A percentile compares a stretch with the other conserved stretches of the same genome.
phyloP scores from a whole-genome alignment of 768 basidiomycete species.

The Termitomyces sp. region DNA sequence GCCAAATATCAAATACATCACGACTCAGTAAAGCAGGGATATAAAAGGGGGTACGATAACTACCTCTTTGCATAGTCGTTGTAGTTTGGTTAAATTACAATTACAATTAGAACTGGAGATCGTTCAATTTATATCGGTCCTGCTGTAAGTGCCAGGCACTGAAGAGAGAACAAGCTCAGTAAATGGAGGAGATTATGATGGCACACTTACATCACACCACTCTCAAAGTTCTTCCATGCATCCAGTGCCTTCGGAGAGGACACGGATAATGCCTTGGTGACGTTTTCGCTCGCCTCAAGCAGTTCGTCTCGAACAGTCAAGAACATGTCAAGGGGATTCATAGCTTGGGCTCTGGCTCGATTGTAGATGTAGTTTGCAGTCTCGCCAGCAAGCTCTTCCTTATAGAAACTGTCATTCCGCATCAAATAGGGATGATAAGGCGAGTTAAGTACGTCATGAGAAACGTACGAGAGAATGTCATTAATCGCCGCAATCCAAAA shows the following conservation, averaged over 20 bases:
- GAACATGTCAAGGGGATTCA: slow-evolving; percentile 7
- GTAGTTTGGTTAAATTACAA: too few species aligned
- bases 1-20: too few species aligned
- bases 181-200: background rate
- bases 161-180: background rate
- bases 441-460: background rate
- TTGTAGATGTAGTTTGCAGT: slow-evolving; percentile 11
- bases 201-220: slow-evolving; percentile 9
- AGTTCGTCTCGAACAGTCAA: slow-evolving; percentile 15
- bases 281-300: slow-evolving; percentile 5
- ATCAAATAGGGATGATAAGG: background rate
- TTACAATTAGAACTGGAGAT: too few species aligned
- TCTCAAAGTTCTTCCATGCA: slow-evolving; percentile 14
- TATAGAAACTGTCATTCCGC: slow-evolving; percentile 12
- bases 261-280: background rate
- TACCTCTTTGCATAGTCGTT: too few species aligned
- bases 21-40: too few species aligned
- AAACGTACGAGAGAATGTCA: background rate
- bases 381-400: slow-evolving; percentile 20
- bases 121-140: too few species aligned
- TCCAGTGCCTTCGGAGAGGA: slow-evolving; percentile 5
- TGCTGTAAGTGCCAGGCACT: too few species aligned
- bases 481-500: too few species aligned
- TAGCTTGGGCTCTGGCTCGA: slow-evolving; percentile 10
- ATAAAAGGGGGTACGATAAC: too few species aligned